These are phyloP conservation scores for Chimonanthus praecox DNA, from an alignment of 164 flowering plant genomes.

Conservation along the genomic window DNA sequence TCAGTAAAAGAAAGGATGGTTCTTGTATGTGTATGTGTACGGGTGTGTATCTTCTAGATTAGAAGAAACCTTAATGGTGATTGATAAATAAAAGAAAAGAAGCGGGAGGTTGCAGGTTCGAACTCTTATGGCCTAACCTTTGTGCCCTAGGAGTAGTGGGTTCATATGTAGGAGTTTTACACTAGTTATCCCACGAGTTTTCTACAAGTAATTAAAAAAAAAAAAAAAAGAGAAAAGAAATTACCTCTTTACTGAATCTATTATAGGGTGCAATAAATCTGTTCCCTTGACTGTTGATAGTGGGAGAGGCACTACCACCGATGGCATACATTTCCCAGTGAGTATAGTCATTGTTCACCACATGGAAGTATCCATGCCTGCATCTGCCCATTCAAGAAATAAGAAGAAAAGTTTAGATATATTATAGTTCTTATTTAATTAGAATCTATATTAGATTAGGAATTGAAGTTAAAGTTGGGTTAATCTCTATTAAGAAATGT, in stretches of 20 bases:
- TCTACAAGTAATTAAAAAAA: too few species aligned
- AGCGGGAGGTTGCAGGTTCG: not conserved
- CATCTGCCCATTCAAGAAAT: constrained; percentile 35
- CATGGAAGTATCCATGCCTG: constrained; percentile 49
- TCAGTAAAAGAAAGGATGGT: too few species aligned
- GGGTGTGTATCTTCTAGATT: too few species aligned
- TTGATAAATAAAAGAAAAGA: not conserved
- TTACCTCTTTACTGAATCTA: constrained; percentile 50
- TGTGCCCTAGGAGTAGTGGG: too few species aligned
- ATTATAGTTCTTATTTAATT: not conserved
- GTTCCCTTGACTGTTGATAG: constrained; percentile 81
- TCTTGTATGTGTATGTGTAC: too few species aligned
- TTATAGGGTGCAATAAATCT: constrained; percentile 64
- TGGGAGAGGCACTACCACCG: constrained; percentile 78
- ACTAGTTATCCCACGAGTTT: too few species aligned
- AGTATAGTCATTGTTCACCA: too few species aligned
- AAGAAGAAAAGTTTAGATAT: not conserved
- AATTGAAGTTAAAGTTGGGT: too few species aligned
- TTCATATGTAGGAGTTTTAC: too few species aligned
- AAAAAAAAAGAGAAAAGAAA: not conserved
- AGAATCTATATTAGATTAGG: not conserved
- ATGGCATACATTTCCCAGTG: constrained; percentile 60
- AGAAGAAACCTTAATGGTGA: too few species aligned
- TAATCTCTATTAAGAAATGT: too few species aligned
- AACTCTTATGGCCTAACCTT: too few species aligned